A percentile compares a stretch with the other conserved stretches of the same genome.
phyloP scores from a whole-genome alignment of 2,329 filamentous ascomycete species.

The Verticillium dahliae region DNA sequence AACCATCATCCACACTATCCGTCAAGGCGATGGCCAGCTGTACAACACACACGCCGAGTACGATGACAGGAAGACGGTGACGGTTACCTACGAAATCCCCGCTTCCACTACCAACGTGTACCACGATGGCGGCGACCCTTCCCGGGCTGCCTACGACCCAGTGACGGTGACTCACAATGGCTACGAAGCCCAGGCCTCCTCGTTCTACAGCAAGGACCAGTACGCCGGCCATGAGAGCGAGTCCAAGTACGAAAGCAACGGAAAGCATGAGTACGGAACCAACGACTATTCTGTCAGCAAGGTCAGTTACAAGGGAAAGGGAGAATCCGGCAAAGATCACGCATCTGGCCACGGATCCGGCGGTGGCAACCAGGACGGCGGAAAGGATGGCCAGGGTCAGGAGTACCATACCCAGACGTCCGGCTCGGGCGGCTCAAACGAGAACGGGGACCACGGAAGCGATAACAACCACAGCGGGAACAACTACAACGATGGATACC shows the following conservation, averaged over 20 bases:
- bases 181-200: background rate
- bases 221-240: slow-evolving; percentile 4
- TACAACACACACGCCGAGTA: background rate
- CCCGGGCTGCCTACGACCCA: background rate
- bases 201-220: background rate
- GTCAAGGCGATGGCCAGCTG: slow-evolving; percentile 9
- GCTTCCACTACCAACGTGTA: background rate
- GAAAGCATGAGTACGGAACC: background rate
- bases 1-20: slow-evolving; percentile 15
- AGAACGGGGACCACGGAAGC: background rate
- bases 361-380: slow-evolving; percentile 3
- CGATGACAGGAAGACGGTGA: slow-evolving; percentile 9
- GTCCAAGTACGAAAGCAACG: background rate
- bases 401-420: slow-evolving; percentile 6
- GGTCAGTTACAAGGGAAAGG: background rate
- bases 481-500: slow-evolving; percentile 14
- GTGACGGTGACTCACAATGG: background rate
- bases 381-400: slow-evolving; percentile 12
- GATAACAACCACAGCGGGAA: background rate
- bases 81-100: slow-evolving; percentile 3
- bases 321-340: background rate
- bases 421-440: background rate
- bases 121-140: background rate
- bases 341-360: background rate
- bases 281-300: background rate